Conservation (phyloP, 495 filamentous ascomycete genomes). For the Hypoxylon trugodes region DNA sequence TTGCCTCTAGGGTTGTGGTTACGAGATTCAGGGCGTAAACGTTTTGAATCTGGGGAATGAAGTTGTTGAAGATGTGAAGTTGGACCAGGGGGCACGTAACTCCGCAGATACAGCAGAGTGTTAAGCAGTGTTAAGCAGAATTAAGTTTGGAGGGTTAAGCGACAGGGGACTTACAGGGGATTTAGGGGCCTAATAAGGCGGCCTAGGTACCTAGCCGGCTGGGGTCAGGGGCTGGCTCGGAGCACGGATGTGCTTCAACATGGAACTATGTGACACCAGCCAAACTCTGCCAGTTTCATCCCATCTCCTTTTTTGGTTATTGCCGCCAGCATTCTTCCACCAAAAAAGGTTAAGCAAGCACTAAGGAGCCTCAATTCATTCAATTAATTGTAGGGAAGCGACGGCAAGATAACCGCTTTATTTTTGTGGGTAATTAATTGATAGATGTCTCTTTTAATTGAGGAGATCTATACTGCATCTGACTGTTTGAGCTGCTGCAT, state of each 20-base stretch:
- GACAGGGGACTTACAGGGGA: conserved; percentile 19
- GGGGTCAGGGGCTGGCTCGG: conserved; percentile 30
- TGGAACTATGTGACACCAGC: conserved; percentile 39
- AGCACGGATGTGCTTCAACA: conserved; percentile 47
- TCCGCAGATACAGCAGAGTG: not conserved
- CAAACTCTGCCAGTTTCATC: conserved; percentile 46
- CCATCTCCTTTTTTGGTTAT: conserved; percentile 22
- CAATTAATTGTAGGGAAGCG: conserved; percentile 7
- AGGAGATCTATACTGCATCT: no score
- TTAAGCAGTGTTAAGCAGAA: not conserved
- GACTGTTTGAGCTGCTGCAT: conserved; percentile 1
- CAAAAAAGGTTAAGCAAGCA: conserved; percentile 15
- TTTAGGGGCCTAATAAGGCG: no score
- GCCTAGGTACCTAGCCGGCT: no score
- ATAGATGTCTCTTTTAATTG: not conserved
- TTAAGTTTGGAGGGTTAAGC: conserved; percentile 33
- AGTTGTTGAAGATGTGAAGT: conserved; percentile 15
- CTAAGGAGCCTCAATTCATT: conserved; percentile 8
- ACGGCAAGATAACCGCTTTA: not conserved
- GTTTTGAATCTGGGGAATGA: conserved; percentile 12
- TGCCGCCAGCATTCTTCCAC: conserved; percentile 10
- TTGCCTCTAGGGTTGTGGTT: not conserved
- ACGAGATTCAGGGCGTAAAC: not conserved
- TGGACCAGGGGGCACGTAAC: conserved; percentile 14
- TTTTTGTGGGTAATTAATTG: not conserved